These are phyloP conservation scores for Skeletonema marinoi DNA, from an alignment of 108 stramenopile species.

Conservation along the genomic window DNA sequence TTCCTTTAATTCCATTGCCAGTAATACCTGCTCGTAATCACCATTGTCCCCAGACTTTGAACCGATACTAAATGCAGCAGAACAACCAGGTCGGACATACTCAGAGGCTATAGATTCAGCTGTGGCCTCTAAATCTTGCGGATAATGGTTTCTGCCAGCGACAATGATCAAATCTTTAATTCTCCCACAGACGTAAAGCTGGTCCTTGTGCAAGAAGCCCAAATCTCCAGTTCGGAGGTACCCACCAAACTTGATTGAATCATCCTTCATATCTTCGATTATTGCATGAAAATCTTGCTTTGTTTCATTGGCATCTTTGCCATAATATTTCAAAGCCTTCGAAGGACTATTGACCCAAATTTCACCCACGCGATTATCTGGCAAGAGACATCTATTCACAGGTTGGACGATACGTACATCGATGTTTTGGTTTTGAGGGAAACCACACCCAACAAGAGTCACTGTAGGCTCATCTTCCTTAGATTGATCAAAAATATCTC, in stretches of 20 bases:
- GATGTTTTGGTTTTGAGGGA: conserved; percentile 66
- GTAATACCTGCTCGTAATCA: conserved; percentile 79
- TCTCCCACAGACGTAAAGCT: conserved; percentile 96
- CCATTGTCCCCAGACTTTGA: conserved; percentile 28
- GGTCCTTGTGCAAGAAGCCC: conserved; percentile 92
- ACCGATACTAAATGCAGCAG: conserved; percentile 92
- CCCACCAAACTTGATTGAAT: conserved; percentile 15
- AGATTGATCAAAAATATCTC: conserved; percentile 5
- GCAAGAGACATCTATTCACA: conserved; percentile 47
- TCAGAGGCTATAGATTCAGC: conserved; percentile 76
- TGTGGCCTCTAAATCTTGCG: conserved; percentile 97
- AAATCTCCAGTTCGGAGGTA: conserved; percentile 97
- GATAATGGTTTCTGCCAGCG: conserved; percentile 97
- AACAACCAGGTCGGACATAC: conserved; percentile 92
- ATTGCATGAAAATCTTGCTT: conserved; percentile 73
- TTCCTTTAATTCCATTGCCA: conserved; percentile 86
- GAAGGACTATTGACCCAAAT: conserved; percentile 92
- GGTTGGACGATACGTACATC: conserved; percentile 85
- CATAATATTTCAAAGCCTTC: conserved; percentile 86
- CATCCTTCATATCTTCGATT: conserved; percentile 33
- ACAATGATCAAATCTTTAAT: conserved; percentile 99
- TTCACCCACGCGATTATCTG: conserved; percentile 82
- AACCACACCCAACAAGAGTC: conserved; percentile 84
- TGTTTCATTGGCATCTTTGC: conserved; percentile 57
- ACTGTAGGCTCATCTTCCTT: conserved; percentile 22